A percentile compares a stretch with the other conserved stretches of the same genome.
phyloP scores from a whole-genome alignment of 2,329 filamentous ascomycete genomes.

The Epicoccum sorghinum region DNA sequence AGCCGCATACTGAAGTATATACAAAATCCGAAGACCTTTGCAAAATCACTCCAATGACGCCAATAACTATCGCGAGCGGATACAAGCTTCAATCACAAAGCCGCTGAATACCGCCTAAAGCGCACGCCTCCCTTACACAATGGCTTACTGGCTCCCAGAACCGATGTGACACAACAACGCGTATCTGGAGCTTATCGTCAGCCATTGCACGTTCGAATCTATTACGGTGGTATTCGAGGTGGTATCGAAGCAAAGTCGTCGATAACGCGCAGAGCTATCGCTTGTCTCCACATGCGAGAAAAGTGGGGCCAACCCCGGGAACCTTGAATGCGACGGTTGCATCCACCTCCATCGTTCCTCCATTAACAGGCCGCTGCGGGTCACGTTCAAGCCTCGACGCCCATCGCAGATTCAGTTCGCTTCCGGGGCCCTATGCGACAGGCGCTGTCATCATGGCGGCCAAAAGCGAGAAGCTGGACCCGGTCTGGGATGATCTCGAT shows the following conservation, averaged over 20 bases:
- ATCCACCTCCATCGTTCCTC: slow-evolving; percentile 41
- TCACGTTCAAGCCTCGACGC: slow-evolving; percentile 42
- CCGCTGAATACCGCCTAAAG: slow-evolving; percentile 18
- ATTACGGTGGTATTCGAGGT: slow-evolving; percentile 36
- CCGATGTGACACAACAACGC: slow-evolving; percentile 38
- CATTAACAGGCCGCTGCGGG: slow-evolving; percentile 40
- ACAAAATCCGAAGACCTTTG: slow-evolving; percentile 22
- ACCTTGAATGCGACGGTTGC: slow-evolving; percentile 44
- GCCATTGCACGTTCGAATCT: slow-evolving; percentile 8
- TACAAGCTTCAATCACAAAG: slow-evolving; percentile 19
- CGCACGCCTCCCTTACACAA: slow-evolving; percentile 26
- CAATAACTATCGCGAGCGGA: slow-evolving; percentile 22
- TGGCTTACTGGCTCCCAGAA: slow-evolving; percentile 18
- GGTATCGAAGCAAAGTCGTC: slow-evolving; percentile 33
- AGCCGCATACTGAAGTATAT: slow-evolving; percentile 26
- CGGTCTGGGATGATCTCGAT: slow-evolving; percentile 74
- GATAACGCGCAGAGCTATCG: slow-evolving; percentile 34
- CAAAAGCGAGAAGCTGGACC: slow-evolving; percentile 53
- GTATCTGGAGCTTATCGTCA: slow-evolving; percentile 13
- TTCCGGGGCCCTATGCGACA: slow-evolving; percentile 30
- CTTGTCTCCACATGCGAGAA: slow-evolving; percentile 22
- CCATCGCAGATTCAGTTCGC: slow-evolving; percentile 33
- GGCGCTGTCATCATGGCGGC: slow-evolving; percentile 61
- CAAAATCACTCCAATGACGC: slow-evolving; percentile 16
- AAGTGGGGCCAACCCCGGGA: slow-evolving; percentile 33